Conservation (phyloP, 2,329 filamentous ascomycete species). For the Torrubiella hemipterigena region DNA sequence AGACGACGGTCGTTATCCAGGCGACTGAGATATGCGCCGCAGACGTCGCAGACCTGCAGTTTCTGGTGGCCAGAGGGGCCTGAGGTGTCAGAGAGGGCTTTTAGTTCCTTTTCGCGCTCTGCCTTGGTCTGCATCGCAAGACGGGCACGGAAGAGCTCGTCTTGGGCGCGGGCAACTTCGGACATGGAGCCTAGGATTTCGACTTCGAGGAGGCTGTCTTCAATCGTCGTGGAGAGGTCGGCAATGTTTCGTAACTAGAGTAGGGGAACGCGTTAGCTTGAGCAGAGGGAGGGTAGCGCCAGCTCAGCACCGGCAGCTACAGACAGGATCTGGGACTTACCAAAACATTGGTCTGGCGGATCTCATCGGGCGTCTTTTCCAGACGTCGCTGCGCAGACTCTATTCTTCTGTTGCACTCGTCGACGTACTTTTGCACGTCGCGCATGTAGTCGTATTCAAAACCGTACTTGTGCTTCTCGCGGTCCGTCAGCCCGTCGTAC, state of each 20-base stretch:
- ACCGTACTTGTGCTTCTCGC: constrained; percentile 65
- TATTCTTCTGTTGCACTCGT: constrained; percentile 91
- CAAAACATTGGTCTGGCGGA: constrained; percentile 82
- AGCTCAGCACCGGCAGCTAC: too few relatives aligned
- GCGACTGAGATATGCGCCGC: constrained; percentile 83
- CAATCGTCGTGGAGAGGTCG: constrained; percentile 67
- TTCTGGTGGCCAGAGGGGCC: constrained; percentile 95
- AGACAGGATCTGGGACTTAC: constrained; percentile 25
- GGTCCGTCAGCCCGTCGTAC: constrained; percentile 62
- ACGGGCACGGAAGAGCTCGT: constrained; percentile 78
- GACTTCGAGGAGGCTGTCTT: constrained; percentile 74
- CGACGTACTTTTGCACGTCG: constrained; percentile 92
- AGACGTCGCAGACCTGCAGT: constrained; percentile 95
- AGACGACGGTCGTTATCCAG: constrained; percentile 89
- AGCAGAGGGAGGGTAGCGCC: too few relatives aligned
- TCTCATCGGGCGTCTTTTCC: constrained; percentile 97
- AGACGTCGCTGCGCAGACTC: constrained; percentile 78
- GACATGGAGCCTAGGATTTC: constrained; percentile 73
- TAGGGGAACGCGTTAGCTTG: too few relatives aligned
- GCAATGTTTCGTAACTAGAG: constrained; percentile 74
- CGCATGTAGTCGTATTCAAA: constrained; percentile 97
- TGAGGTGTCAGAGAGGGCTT: constrained; percentile 79
- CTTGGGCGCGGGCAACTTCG: constrained; percentile 68
- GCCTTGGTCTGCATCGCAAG: constrained; percentile 71
- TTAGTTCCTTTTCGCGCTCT: constrained; percentile 78